Evolutionary conservation across 805 yeast species (phyloP), one percentile per base, ranked within the genome.

Genomic region (Dipodascopsis tothii): DNA sequence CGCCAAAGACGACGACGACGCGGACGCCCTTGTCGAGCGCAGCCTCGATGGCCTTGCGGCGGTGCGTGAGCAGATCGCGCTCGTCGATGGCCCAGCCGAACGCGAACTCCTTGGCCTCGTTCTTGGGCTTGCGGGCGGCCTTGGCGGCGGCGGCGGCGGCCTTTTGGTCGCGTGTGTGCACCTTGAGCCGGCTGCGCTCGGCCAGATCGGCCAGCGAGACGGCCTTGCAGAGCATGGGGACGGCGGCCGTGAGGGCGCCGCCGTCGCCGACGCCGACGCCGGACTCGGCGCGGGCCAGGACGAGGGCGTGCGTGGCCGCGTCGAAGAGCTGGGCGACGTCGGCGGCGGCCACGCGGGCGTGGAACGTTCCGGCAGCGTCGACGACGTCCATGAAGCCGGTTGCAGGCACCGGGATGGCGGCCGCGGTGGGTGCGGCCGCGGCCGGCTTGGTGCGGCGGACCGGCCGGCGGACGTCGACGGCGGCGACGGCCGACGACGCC

Each of bases 61-160:
- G 30, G 21, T 41, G 44, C 9, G 19, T 16, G n/a, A 14, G 20
- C 34, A 41, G 42, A 21, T 41, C 44, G 17, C 23, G 7, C 22
- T 41, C 44, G 14, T 21, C 23, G 20, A 41, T 41, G 18, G 41
- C 35, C 44, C 44, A 41, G n/a, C 19, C 11, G 16, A 41, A 28
- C 23, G 7, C 34, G 25, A 41, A 18, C 22, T 22, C 33, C 41
- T 41, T 41, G 6, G 36, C 22, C 18, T 39, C 22, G 27, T 20
- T 32, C 18, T n/a, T 32, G 7, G 4, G n/a, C 3, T 14, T 20
- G 5, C 18, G 28, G 9, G 4, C 3, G 25, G 6, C 4, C 4
- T 11, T 3, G 11, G 20, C 5, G 11, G 6, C 23, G 22, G 34
- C 7, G 5, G 4, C 16, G 37, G 16, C 16, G 23, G 25, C n/a